Conservation (phyloP, 306 rosid genomes). For the Prosopis cineraria region DNA sequence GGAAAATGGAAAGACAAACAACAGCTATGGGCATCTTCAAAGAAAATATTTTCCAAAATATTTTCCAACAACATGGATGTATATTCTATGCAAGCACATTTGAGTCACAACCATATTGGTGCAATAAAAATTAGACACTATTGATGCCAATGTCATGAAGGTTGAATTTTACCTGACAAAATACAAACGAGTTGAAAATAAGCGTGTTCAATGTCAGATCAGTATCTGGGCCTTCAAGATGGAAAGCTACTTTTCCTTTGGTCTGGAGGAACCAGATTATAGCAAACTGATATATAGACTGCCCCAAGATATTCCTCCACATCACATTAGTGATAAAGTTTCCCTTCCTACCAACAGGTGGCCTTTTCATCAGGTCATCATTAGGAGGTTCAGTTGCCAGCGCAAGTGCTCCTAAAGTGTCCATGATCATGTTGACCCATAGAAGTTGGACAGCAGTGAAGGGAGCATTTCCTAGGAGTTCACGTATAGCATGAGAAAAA, state of each 20-base stretch:
- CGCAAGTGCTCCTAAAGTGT: conserved; percentile 98
- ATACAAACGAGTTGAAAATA: conserved; percentile 94
- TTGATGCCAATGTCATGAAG: conserved; percentile 20
- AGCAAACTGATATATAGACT: conserved; percentile 82
- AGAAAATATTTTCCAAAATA: background rate
- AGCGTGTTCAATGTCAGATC: conserved; percentile 82
- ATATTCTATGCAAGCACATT: background rate
- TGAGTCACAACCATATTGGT: conserved; percentile 13
- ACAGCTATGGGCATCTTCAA: background rate
- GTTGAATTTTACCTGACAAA: conserved; percentile 78
- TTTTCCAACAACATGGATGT: background rate
- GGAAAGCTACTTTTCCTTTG: conserved; percentile 73
- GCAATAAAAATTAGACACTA: background rate
- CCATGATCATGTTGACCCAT: conserved; percentile 99
- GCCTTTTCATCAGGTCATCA: conserved; percentile 82
- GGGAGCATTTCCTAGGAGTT: conserved; percentile 78
- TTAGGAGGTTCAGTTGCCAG: conserved; percentile 95
- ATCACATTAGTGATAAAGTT: conserved; percentile 91
- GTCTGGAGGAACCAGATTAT: conserved; percentile 91
- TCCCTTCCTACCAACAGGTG: conserved; percentile 97
- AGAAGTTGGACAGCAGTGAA: conserved; percentile 99
- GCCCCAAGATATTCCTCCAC: conserved; percentile 99
- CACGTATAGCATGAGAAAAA: conserved; percentile 20
- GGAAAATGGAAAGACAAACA: conserved; percentile 10
- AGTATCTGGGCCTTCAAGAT: conserved; percentile 68